These are phyloP conservation scores for Cystobasidium slooffiae DNA, from an alignment of 1,284 basidiomycete species.

Conservation along the genomic window DNA sequence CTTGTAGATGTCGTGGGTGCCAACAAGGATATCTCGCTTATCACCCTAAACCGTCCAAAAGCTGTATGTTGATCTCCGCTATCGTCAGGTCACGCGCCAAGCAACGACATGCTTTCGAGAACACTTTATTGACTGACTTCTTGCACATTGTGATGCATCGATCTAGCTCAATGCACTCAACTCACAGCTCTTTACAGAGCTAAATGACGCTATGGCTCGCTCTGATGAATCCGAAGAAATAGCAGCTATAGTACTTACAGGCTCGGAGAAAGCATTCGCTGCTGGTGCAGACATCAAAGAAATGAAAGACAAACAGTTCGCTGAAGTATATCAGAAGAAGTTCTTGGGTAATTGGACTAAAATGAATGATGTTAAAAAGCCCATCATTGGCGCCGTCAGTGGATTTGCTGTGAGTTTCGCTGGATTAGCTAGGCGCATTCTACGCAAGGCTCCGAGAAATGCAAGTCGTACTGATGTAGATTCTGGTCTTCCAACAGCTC, in stretches of 20 bases:
- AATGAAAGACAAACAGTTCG: conserved; percentile 74
- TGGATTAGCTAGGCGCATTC: not conserved
- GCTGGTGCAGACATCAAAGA: conserved; percentile 66
- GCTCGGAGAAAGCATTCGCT: conserved; percentile 90
- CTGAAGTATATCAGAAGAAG: conserved; percentile 83
- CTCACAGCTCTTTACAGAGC: conserved; percentile 63
- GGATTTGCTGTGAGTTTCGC: conserved; percentile 79
- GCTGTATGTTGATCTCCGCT: conserved; percentile 71
- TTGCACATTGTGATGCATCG: not conserved
- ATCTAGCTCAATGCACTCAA: conserved; percentile 55
- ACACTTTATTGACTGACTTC: not conserved
- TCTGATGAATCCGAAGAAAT: conserved; percentile 60
- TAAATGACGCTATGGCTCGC: conserved; percentile 78
- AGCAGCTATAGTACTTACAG: conserved; percentile 89
- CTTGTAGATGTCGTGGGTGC: conserved; percentile 63
- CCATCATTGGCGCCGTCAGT: conserved; percentile 92
- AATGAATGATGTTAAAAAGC: conserved; percentile 79
- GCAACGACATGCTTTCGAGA: not conserved
- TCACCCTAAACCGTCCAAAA: conserved; percentile 94
- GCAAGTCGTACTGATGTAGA: not conserved
- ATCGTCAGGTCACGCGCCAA: not conserved
- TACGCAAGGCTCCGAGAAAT: not conserved
- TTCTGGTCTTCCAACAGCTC: conserved; percentile 62
- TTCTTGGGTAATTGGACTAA: conserved; percentile 88
- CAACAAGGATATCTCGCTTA: conserved; percentile 77